phyloP scores from a whole-genome alignment of 2,329 filamentous ascomycete genomes.

The Penicillium sp. region DNA sequence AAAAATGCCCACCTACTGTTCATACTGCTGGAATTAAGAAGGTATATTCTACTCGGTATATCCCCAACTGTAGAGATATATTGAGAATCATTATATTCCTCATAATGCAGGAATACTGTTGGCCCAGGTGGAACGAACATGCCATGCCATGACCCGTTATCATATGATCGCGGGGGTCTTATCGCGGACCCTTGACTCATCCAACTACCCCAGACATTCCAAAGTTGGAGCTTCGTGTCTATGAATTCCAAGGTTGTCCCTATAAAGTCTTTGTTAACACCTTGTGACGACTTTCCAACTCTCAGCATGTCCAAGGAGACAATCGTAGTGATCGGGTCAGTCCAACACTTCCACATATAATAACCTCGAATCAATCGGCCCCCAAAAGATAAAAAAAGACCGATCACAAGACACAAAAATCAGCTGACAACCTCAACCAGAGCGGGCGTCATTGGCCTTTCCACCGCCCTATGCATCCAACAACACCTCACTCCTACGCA shows the following conservation, averaged over 20 bases:
- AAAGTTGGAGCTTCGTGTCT: background rate
- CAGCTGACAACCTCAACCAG: slow-evolving; percentile 18
- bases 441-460: slow-evolving; percentile 35
- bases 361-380: background rate
- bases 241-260: too few relatives aligned
- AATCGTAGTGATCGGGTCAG: slow-evolving; percentile 34
- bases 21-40: background rate
- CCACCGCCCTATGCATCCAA: slow-evolving; percentile 32
- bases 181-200: slow-evolving; percentile 3
- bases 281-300: background rate
- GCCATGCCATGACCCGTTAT: background rate
- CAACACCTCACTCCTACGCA: slow-evolving; percentile 20
- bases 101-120: background rate
- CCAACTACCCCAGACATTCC: background rate
- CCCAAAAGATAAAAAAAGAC: background rate
- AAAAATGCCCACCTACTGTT: background rate
- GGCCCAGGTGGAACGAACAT: background rate
- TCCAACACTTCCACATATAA: background rate
- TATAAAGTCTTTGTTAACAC: background rate
- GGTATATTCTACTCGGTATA: background rate
- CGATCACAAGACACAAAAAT: background rate
- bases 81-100: background rate
- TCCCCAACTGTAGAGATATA: background rate
- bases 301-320: slow-evolving; percentile 24
- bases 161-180: slow-evolving; percentile 14